These are phyloP conservation scores for Hyphochytrium catenoides DNA, from an alignment of 352 stramenopile species.

Conservation along the genomic window DNA sequence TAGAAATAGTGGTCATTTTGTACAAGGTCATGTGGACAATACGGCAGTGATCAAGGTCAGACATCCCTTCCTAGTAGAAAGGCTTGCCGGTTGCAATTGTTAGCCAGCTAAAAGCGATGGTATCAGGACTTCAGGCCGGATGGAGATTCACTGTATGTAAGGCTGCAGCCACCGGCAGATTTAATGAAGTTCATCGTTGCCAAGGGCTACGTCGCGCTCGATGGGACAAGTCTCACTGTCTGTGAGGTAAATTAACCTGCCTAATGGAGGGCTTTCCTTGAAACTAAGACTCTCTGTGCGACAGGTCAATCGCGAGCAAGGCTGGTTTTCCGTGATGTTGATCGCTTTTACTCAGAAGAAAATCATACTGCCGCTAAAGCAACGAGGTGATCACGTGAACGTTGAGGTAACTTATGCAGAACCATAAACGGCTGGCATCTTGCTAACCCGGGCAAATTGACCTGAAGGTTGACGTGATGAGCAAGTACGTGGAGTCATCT, in stretches of 20 bases:
- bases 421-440: neutral
- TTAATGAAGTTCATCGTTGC: conserved; percentile 73
- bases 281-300: neutral
- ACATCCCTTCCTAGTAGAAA: conserved; percentile 4
- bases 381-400: conserved; percentile 61
- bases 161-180: conserved; percentile 44
- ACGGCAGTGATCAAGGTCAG: conserved; percentile 63
- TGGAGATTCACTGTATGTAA: conserved; percentile 86
- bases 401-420: conserved; percentile 26
- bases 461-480: conserved; percentile 65
- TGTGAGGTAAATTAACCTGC: conserved; percentile 47
- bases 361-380: conserved; percentile 82
- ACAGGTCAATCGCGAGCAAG: conserved; percentile 24
- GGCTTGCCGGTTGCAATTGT: too few relatives aligned
- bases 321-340: conserved; percentile 97
- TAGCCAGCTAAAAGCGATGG: neutral
- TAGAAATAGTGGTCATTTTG: conserved; percentile 92
- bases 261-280: neutral
- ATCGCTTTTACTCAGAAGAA: conserved; percentile 92
- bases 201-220: conserved; percentile 89
- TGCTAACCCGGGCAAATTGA: neutral
- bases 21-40: conserved; percentile 94
- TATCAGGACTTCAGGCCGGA: conserved; percentile 63
- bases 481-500: conserved; percentile 76
- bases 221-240: conserved; percentile 92